phyloP scores from a whole-genome alignment of 2,329 filamentous ascomycete species.

The Penicillium crustosum region DNA sequence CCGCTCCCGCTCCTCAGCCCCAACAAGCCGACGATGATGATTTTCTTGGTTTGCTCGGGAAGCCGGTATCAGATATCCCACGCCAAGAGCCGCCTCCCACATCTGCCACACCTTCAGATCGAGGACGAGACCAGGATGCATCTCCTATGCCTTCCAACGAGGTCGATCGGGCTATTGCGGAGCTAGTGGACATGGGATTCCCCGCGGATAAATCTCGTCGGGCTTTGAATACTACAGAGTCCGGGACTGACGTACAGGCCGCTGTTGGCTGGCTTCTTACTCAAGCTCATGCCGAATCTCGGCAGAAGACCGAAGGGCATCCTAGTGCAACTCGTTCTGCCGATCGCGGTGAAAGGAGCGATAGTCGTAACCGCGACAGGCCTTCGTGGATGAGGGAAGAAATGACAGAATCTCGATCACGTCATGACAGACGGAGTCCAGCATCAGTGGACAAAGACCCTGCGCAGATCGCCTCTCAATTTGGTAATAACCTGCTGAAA shows the following conservation, averaged over 20 bases:
- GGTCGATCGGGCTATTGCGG: conserved; percentile 77
- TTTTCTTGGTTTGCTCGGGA: conserved; percentile 61
- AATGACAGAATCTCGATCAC: conserved; percentile 24
- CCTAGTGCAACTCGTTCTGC: conserved; percentile 17
- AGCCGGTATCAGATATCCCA: conserved; percentile 56
- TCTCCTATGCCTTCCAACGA: conserved; percentile 45
- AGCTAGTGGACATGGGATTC: conserved; percentile 94
- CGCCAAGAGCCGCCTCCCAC: conserved; percentile 32
- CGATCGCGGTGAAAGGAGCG: conserved; percentile 26
- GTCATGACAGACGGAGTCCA: conserved; percentile 34
- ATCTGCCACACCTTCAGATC: conserved; percentile 12
- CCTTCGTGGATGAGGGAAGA: conserved; percentile 66
- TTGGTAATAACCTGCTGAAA: conserved; percentile 84
- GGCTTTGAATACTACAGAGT: conserved; percentile 76
- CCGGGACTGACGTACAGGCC: conserved; percentile 76
- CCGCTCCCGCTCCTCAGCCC: conserved; percentile 50
- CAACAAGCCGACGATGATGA: conserved; percentile 59
- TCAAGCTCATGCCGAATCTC: conserved; percentile 82
- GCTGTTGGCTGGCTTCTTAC: conserved; percentile 89
- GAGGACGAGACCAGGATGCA: conserved; percentile 15
- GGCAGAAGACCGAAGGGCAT: conserved; percentile 59
- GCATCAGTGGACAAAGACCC: conserved; percentile 67
- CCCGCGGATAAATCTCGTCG: conserved; percentile 76
- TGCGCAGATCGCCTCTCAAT: conserved; percentile 74
- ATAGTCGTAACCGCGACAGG: conserved; percentile 33